phyloP scores from a whole-genome alignment of 352 stramenopile species.

The Pythium scleroteichum region DNA sequence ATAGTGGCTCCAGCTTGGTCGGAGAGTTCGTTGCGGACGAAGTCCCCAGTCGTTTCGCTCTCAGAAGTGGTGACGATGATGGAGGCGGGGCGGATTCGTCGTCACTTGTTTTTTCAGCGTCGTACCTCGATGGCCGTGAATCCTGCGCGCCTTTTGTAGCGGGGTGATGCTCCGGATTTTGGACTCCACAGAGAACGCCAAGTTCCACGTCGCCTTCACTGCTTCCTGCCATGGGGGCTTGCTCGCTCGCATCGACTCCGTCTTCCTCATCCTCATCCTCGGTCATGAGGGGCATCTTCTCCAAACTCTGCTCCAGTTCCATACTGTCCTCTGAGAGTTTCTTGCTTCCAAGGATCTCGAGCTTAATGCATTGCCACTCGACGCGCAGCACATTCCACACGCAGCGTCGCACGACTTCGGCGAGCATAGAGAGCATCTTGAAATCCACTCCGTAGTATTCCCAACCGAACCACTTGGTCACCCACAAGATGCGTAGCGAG shows the following conservation, averaged over 20 bases:
- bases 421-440: slow-evolving; percentile 86
- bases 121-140: neutral
- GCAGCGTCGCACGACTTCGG: slow-evolving; percentile 90
- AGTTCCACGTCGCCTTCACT: no score
- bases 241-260: slow-evolving; percentile 6
- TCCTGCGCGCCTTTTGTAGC: neutral
- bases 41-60: neutral
- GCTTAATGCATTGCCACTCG: slow-evolving; percentile 91
- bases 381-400: slow-evolving; percentile 94
- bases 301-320: slow-evolving; percentile 18
- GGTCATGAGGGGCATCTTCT: slow-evolving; percentile 47
- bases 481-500: slow-evolving; percentile 94
- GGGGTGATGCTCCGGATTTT: no score
- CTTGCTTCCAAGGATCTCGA: slow-evolving; percentile 60
- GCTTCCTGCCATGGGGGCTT: neutral
- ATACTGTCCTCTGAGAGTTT: slow-evolving; percentile 55
- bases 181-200: no score
- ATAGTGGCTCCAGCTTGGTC: neutral
- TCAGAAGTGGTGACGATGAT: neutral
- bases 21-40: neutral
- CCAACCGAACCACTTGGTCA: slow-evolving; percentile 88
- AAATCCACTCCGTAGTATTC: slow-evolving; percentile 74
- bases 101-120: slow-evolving; percentile 16
- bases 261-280: slow-evolving; percentile 39
- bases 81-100: neutral